A percentile compares a stretch with the other conserved stretches of the same genome.
These are phyloP conservation scores for Macadamia tetraphylla DNA, from an alignment of 164 flowering plant species.

Conservation along the genomic window DNA sequence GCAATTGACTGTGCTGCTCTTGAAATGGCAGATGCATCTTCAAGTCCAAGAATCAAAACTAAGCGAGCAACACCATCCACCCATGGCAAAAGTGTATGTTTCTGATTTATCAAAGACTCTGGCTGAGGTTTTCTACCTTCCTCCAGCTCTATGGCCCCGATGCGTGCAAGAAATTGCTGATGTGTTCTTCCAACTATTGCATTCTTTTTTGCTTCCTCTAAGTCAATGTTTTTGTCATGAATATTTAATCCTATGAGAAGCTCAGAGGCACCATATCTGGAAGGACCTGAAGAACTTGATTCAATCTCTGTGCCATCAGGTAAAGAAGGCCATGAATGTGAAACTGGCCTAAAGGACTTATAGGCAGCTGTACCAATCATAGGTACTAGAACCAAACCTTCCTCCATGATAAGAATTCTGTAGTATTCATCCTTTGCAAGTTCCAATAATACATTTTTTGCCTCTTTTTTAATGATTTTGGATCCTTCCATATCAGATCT, in stretches of 20 bases:
- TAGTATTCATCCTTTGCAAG: slow-evolving; percentile 68
- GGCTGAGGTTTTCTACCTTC: slow-evolving; percentile 28
- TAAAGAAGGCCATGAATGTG: slow-evolving; percentile 75
- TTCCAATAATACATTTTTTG: slow-evolving; percentile 64
- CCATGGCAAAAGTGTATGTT: slow-evolving; percentile 65
- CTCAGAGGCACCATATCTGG: slow-evolving; percentile 77
- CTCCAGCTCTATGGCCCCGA: slow-evolving; percentile 77
- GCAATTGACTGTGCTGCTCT: slow-evolving; percentile 79
- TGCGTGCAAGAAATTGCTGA: slow-evolving; percentile 84
- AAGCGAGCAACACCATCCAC: slow-evolving; percentile 85
- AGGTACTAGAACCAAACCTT: slow-evolving; percentile 78
- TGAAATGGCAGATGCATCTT: slow-evolving; percentile 57
- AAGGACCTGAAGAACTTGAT: slow-evolving; percentile 39
- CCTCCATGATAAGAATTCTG: slow-evolving; percentile 72
- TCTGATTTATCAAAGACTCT: slow-evolving; percentile 20
- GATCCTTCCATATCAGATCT: slow-evolving; percentile 36
- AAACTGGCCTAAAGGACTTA: slow-evolving; percentile 50
- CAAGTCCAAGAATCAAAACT: slow-evolving; percentile 78
- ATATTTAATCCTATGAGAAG: slow-evolving; percentile 70
- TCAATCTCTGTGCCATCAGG: slow-evolving; percentile 82
- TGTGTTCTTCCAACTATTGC: slow-evolving; percentile 66
- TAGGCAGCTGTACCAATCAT: slow-evolving; percentile 69
- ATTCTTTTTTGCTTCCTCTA: slow-evolving; percentile 66
- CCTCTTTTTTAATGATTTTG: slow-evolving; percentile 54
- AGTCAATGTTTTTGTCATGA: slow-evolving; percentile 28